Conservation (phyloP, 116 monocot genomes). For the Papilionanthe hybrid region DNA sequence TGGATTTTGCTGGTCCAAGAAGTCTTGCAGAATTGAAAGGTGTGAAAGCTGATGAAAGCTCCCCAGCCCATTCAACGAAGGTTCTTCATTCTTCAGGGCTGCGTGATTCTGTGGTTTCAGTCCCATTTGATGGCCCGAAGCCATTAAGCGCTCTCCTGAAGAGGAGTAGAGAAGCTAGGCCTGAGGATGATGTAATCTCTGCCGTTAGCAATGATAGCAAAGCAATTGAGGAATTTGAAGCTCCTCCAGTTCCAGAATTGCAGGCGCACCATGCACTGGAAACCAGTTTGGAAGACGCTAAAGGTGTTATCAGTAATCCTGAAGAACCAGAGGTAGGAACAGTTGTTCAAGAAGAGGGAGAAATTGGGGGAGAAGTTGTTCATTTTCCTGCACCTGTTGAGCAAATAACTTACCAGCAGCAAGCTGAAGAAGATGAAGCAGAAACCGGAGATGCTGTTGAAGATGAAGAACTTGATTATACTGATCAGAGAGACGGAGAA, state of each 20-base stretch:
- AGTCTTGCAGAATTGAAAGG: slow-evolving; percentile 70
- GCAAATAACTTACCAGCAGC: background rate
- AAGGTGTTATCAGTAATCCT: background rate
- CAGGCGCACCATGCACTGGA: background rate
- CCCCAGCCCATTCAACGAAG: slow-evolving; percentile 1
- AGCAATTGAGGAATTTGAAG: background rate
- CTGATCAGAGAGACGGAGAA: background rate
- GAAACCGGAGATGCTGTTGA: slow-evolving; percentile 8
- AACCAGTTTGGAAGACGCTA: background rate
- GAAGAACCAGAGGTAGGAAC: background rate
- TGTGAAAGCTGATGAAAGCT: slow-evolving; percentile 19
- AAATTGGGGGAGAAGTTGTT: background rate
- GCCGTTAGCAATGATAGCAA: background rate
- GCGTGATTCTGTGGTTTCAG: slow-evolving; percentile 28
- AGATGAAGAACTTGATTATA: slow-evolving; percentile 20
- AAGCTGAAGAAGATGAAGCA: background rate
- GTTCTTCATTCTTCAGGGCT: background rate
- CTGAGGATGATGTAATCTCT: background rate
- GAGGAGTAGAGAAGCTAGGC: slow-evolving; percentile 3
- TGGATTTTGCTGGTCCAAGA: slow-evolving; percentile 60
- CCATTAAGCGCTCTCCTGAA: background rate
- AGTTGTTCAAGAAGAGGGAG: background rate
- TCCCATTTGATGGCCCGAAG: slow-evolving; percentile 37
- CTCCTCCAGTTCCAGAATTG: background rate
- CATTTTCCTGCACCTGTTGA: background rate